phyloP scores from a whole-genome alignment of 352 stramenopile species.

The Globisporangium cederbergense region DNA sequence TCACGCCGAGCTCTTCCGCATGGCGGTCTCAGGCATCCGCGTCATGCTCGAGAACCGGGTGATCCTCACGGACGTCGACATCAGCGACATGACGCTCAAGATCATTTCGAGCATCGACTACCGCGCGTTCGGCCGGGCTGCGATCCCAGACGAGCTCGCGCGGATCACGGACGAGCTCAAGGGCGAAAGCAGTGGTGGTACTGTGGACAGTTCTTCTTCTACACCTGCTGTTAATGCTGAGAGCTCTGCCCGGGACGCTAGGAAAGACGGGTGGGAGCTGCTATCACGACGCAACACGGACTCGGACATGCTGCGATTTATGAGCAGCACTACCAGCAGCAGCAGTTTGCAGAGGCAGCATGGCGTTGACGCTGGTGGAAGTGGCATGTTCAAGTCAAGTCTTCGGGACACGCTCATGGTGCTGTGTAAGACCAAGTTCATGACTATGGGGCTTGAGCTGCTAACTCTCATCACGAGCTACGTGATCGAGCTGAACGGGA shows the following conservation, averaged over 20 bases:
- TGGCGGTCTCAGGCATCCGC: constrained; percentile 69
- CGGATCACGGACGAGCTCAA: constrained; percentile 24
- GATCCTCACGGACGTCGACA: constrained; percentile 77
- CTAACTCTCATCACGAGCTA: constrained; percentile 71
- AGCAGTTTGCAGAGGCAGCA: constrained; percentile 9
- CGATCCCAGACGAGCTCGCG: constrained; percentile 58
- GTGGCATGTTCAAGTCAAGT: constrained; percentile 22
- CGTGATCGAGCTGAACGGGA: constrained; percentile 34
- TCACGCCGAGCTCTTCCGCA: constrained; percentile 60
- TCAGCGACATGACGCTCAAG: constrained; percentile 79
- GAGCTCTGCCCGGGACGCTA: constrained; percentile 10
- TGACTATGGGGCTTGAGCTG: constrained; percentile 68
- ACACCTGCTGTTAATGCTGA: not conserved
- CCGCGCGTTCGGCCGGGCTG: constrained; percentile 72
- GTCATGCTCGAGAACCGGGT: constrained; percentile 79
- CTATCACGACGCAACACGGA: constrained; percentile 20
- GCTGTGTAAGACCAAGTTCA: constrained; percentile 67
- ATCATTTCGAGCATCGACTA: constrained; percentile 83
- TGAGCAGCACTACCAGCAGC: constrained; percentile 3
- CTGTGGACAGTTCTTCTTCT: not conserved
- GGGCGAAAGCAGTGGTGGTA: not conserved
- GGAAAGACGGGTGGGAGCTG: constrained; percentile 13
- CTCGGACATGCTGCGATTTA: constrained; percentile 20
- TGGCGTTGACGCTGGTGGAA: not conserved
- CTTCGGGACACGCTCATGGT: constrained; percentile 32